These are phyloP conservation scores for Exsudoporus frostii DNA, from an alignment of 768 basidiomycete genomes.

Conservation along the genomic window DNA sequence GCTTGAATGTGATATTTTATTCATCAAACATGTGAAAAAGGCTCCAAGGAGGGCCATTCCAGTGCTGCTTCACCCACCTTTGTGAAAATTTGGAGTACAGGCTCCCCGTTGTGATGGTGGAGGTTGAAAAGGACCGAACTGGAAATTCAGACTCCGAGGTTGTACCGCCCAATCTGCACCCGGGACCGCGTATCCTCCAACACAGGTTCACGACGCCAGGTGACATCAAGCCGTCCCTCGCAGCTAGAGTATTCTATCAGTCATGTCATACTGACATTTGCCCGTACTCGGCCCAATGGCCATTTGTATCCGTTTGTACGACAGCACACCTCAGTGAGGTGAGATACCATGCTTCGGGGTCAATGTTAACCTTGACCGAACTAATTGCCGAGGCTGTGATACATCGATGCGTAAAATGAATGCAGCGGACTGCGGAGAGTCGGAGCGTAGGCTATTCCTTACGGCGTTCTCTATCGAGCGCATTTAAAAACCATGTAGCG, in stretches of 20 bases:
- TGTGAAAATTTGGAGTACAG: neutral
- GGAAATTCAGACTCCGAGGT: neutral
- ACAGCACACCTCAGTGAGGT: no score
- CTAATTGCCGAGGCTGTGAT: neutral
- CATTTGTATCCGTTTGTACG: no score
- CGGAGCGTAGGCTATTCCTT: neutral
- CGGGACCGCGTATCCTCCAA: no score
- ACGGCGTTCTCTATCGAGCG: neutral
- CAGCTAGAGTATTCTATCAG: no score
- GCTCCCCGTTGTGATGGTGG: neutral
- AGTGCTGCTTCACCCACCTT: neutral
- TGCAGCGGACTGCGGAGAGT: no score
- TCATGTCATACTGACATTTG: no score
- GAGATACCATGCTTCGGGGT: no score
- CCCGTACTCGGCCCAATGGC: no score
- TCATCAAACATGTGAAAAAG: slow-evolving; percentile 33
- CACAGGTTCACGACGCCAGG: neutral
- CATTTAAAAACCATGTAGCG: neutral
- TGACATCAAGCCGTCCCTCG: no score
- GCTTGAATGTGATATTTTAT: slow-evolving; percentile 42
- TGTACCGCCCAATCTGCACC: neutral
- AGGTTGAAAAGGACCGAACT: no score
- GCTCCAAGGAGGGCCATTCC: neutral
- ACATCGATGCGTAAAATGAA: neutral
- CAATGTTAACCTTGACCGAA: no score